Evolutionary conservation across 441 rosid genomes (phyloP), one percentile per base, ranked within the genome.

Genomic region (Brassica balearica): DNA sequence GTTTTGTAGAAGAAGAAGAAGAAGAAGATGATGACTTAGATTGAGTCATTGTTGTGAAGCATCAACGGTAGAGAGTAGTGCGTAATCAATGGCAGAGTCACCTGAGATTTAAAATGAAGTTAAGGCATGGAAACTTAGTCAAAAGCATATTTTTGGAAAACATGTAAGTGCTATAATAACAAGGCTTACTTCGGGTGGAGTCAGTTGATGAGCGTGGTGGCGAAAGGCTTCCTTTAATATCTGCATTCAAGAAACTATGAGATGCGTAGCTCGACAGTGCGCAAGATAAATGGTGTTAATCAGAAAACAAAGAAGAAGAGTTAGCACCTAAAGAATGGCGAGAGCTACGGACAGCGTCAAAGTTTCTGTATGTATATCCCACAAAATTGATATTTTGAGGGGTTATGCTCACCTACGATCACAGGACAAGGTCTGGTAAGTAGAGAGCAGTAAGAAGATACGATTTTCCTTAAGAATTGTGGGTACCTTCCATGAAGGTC

Each of bases 281-380:
- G 8, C 12, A 29, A 36, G 11, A 55, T 2, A 23, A 36, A 60
- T 53, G 25, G 43, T 0, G 46, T 22, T 19, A 43, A 27, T 29
- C 48, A 0, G 3, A 9, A 20, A 59, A 22, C 8, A n/a, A 10
- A 19, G 62, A 51, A 27, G 61, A 60, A 61, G 0, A 14, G 29
- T 81, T 55, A 2, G 41, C 88, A 95, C 98, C 96, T 76, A 84
- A 82, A 72, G 90, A 82, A 67, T 75, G 91, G 65, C 75, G 86
- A 20, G 83, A 72, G 23, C 90, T 94, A 86, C 90, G 93, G 62
- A 96, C 87, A 7, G 97, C 99, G 69, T 91, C 99, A 7, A 96
- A 93, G 82, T 96, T 93, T 86, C 88, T 96, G 88, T 91, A 95
- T 4, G 98, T 96, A 72, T 96, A 96, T 58, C 99, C 98, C 76